These are phyloP conservation scores for Filosporella fistucella DNA, from an alignment of 495 filamentous ascomycete genomes.

Conservation along the genomic window DNA sequence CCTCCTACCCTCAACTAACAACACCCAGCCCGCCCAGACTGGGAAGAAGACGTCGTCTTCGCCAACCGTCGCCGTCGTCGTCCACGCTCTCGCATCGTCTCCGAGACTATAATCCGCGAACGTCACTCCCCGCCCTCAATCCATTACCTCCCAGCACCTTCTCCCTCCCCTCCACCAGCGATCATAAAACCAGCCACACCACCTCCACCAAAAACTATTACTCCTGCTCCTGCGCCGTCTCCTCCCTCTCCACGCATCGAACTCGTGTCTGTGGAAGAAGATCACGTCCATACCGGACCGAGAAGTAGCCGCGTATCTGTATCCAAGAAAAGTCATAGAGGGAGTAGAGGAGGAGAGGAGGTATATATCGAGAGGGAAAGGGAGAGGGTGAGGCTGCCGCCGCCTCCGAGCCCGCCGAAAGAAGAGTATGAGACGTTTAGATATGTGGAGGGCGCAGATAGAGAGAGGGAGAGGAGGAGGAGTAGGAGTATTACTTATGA, in stretches of 20 bases:
- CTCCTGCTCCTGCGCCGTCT: slow-evolving; percentile 27
- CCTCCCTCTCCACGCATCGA: slow-evolving; percentile 30
- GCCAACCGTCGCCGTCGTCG: slow-evolving; percentile 6
- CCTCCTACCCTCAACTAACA: not conserved
- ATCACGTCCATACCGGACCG: slow-evolving; percentile 25
- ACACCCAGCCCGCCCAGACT: slow-evolving; percentile 4
- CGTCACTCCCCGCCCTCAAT: slow-evolving; percentile 21
- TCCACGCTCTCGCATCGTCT: slow-evolving; percentile 10
- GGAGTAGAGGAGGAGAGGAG: slow-evolving; percentile 34
- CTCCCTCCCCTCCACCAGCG: slow-evolving; percentile 17
- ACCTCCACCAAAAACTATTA: slow-evolving; percentile 3
- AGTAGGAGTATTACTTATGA: slow-evolving; percentile 17
- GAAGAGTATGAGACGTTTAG: slow-evolving; percentile 38
- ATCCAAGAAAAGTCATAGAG: slow-evolving; percentile 10
- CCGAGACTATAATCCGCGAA: slow-evolving; percentile 16
- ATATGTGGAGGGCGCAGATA: slow-evolving; percentile 40
- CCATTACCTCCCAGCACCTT: slow-evolving; percentile 25
- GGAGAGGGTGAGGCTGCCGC: slow-evolving; percentile 28
- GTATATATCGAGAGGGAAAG: slow-evolving; percentile 45
- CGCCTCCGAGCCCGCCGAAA: slow-evolving; percentile 16
- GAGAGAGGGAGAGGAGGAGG: not conserved
- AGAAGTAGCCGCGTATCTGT: slow-evolving; percentile 15
- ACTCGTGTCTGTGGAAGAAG: slow-evolving; percentile 47
- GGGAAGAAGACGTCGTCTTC: slow-evolving; percentile 17
- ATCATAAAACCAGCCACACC: slow-evolving; percentile 10